phyloP scores from a whole-genome alignment of 1,139 yeast genomes.

The Candida freyschussii region DNA sequence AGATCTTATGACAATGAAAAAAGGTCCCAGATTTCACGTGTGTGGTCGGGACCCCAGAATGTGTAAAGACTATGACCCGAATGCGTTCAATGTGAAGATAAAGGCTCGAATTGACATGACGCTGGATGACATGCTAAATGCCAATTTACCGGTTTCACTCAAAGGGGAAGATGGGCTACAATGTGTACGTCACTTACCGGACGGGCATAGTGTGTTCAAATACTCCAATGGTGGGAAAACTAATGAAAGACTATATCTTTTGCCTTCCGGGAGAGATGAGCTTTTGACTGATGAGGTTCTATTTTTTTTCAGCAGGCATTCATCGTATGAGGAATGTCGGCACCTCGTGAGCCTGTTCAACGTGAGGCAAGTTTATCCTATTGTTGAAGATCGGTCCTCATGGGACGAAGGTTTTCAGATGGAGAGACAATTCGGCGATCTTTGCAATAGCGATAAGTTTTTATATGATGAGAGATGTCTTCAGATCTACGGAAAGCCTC shows the following conservation, averaged over 20 bases:
- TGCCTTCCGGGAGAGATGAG: slow-evolving; percentile 27
- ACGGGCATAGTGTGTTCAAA: slow-evolving; percentile 18
- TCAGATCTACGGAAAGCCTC: slow-evolving; percentile 25
- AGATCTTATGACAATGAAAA: slow-evolving; percentile 1
- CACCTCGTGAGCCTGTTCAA: slow-evolving; percentile 35
- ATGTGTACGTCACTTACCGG: slow-evolving; percentile 31
- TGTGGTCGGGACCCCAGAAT: slow-evolving; percentile 27
- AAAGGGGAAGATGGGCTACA: slow-evolving; percentile 26
- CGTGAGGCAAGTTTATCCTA: slow-evolving; percentile 45
- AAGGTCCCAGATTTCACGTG: slow-evolving; percentile 30
- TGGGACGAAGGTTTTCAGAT: slow-evolving; percentile 44
- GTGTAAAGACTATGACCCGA: slow-evolving; percentile 15
- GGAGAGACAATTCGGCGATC: slow-evolving; percentile 40
- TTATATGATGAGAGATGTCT: slow-evolving; percentile 32
- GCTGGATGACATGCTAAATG: slow-evolving; percentile 6
- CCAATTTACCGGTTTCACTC: slow-evolving; percentile 19
- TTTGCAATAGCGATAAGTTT: slow-evolving; percentile 30
- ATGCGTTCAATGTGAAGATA: slow-evolving; percentile 34
- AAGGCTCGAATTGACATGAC: slow-evolving; percentile 39
- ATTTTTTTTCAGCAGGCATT: slow-evolving; percentile 49
- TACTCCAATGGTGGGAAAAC: neutral
- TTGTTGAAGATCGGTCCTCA: slow-evolving; percentile 32
- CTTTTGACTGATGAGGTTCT: slow-evolving; percentile 39
- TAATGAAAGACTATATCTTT: slow-evolving; percentile 3
- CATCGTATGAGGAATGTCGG: slow-evolving; percentile 45